Percentiles rank a stretch among this genome's conserved stretches.
These are phyloP conservation scores for Quillaja saponaria DNA, from an alignment of 306 rosid species.

Conservation along the genomic window DNA sequence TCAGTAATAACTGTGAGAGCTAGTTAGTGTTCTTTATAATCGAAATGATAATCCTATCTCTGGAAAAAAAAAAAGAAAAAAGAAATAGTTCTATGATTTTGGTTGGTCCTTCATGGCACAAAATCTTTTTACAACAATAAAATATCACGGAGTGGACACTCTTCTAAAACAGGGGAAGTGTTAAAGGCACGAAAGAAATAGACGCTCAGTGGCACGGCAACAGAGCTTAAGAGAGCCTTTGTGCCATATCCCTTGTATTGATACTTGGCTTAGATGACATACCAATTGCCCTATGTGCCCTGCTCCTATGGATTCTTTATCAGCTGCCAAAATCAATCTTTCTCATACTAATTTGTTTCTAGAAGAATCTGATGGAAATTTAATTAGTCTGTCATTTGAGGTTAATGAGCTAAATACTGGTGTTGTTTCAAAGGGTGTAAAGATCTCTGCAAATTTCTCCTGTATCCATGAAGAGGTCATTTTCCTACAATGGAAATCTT, in stretches of 20 bases:
- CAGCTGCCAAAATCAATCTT: slow-evolving; percentile 43
- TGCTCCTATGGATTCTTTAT: slow-evolving; percentile 64
- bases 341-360: slow-evolving; percentile 23
- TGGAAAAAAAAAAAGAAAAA: too few species aligned
- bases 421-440: slow-evolving; percentile 29
- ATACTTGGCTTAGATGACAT: slow-evolving; percentile 87
- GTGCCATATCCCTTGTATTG: slow-evolving; percentile 79
- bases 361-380: slow-evolving; percentile 23
- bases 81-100: too few species aligned
- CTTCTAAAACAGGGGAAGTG: too few species aligned
- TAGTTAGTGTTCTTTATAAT: too few species aligned
- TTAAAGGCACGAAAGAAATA: too few species aligned
- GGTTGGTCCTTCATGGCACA: too few species aligned
- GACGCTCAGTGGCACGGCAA: too few species aligned
- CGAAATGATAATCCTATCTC: too few species aligned
- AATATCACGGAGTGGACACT: too few species aligned
- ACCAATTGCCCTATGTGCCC: slow-evolving; percentile 88
- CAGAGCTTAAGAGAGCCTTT: too few species aligned
- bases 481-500: slow-evolving; percentile 59
- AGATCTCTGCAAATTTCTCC: slow-evolving; percentile 39
- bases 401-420: background rate
- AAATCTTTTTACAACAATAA: too few species aligned
- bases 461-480: slow-evolving; percentile 63
- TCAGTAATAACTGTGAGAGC: too few species aligned
- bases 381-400: slow-evolving; percentile 11